Base-by-base conservation (phyloP, 495 filamentous ascomycete genomes). In the Cercophora samala region DNA sequence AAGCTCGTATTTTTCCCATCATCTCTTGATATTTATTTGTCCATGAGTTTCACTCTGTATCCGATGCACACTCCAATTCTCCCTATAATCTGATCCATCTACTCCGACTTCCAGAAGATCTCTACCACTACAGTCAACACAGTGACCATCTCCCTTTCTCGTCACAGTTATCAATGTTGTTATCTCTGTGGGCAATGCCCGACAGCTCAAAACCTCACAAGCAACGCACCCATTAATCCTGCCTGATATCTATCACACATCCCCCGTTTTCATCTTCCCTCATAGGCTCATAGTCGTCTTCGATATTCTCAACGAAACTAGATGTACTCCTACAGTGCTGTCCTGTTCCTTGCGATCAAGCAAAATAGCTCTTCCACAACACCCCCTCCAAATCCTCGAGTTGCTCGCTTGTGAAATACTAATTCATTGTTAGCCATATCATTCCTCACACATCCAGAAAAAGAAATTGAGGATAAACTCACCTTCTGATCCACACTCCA, bases 321-420 rank as follows among this genome's bases (percentile, higher is more conserved):
- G n/a, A 3, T 68, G 61, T 68, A 19, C 59, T 51, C 22, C 15
- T 62, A n/a, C n/a, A n/a, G n/a, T 23, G 42, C 58, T 5, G 6
- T 23, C 51, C 46, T 8, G 11, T 23, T 21, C 8, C 18, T 9
- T n/a, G 15, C 46, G 17, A 21, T 26, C 74, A 98, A 64, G 95
- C 95, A 82, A 98, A 99, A 75, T 99, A 99, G 74, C 93, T 97
- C 88, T 98, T 98, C 96, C 96, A 99, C 65, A 99, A 82, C 51
- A 98, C 96, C 55, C 95, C 95, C 71, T 97, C 93, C 22, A 99
- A 80, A 76, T 98, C 94, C 76, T 97, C 95, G 1, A 98, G 84
- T 73, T 99, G 95, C 70, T 97, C 94, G 21, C 87, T 78, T 2
- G 91, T 91, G 72, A 99, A 99, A 59, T 92, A 93, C 94, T 98